These are phyloP conservation scores for Ganoderma boninense DNA, from an alignment of 1,284 basidiomycete genomes.

Conservation along the genomic window DNA sequence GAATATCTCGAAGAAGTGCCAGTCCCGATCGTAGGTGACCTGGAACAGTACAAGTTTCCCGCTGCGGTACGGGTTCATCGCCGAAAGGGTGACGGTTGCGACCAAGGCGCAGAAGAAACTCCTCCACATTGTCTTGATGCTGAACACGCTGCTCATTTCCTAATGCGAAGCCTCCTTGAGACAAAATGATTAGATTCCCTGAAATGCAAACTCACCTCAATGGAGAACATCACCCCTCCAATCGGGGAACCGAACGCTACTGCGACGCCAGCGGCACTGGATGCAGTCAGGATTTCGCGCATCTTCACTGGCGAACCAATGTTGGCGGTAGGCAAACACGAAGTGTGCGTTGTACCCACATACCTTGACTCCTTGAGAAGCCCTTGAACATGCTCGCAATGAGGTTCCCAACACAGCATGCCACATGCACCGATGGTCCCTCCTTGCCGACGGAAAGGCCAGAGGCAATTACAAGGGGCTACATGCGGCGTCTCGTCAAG, in stretches of 20 bases:
- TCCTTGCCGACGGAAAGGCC: slow-evolving; percentile 98
- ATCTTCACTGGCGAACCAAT: slow-evolving; percentile 78
- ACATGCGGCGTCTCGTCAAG: slow-evolving; percentile 4
- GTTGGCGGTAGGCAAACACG: not conserved
- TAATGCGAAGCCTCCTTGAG: slow-evolving; percentile 41
- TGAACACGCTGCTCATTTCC: slow-evolving; percentile 99
- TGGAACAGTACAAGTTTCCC: slow-evolving; percentile 96
- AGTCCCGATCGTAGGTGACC: slow-evolving; percentile 96
- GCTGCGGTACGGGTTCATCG: slow-evolving; percentile 97
- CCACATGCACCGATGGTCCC: slow-evolving; percentile 97
- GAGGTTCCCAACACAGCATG: slow-evolving; percentile 91
- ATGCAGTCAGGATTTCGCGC: slow-evolving; percentile 94
- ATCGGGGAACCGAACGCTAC: slow-evolving; percentile 98
- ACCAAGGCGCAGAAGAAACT: slow-evolving; percentile 97
- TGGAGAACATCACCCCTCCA: slow-evolving; percentile 95
- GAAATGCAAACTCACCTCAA: slow-evolving; percentile 59
- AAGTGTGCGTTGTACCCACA: not conserved
- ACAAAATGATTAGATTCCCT: not conserved
- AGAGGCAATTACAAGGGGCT: slow-evolving; percentile 98
- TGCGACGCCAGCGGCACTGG: slow-evolving; percentile 96
- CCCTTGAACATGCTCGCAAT: slow-evolving; percentile 85
- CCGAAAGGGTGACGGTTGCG: slow-evolving; percentile 94
- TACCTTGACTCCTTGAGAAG: slow-evolving; percentile 90
- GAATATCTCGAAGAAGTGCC: slow-evolving; percentile 99
- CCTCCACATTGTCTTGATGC: slow-evolving; percentile 98